Conservation (phyloP, 2,329 filamentous ascomycete species). For the Apiospora malaysiana region DNA sequence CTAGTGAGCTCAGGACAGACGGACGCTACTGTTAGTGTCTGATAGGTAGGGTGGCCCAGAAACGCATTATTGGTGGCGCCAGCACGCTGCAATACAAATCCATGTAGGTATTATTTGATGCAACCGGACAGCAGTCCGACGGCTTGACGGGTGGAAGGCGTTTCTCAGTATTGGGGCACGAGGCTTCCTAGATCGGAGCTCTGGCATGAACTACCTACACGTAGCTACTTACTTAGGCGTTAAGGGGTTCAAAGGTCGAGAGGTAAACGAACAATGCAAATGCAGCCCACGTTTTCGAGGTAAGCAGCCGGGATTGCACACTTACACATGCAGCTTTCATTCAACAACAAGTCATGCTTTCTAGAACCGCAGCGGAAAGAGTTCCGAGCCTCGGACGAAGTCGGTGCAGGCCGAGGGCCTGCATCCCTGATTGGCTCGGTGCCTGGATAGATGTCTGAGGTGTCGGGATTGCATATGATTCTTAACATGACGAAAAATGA, state of each 20-base stretch:
- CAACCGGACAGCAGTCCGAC: background rate
- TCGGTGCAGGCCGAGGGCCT: background rate
- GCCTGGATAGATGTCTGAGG: background rate
- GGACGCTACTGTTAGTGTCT: conserved; percentile 10
- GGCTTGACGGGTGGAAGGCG: background rate
- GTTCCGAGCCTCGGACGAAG: conserved; percentile 16
- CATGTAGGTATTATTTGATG: background rate
- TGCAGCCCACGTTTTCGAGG: background rate
- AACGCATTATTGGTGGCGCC: background rate
- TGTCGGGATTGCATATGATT: background rate
- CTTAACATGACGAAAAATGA: background rate
- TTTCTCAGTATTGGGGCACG: background rate
- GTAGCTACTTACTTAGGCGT: background rate
- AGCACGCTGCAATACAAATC: background rate
- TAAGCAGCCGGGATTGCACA: background rate
- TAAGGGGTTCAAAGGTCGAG: background rate
- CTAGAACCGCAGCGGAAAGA: conserved; percentile 5
- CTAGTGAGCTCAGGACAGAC: conserved; percentile 10
- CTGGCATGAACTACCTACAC: background rate
- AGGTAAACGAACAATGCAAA: background rate
- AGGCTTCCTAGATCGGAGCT: background rate
- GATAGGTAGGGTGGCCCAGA: background rate
- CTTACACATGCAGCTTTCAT: background rate
- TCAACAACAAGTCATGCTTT: background rate
- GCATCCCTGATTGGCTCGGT: background rate